Base-by-base conservation (phyloP, 495 filamentous ascomycete species). In the Opeltia flavorubescens region DNA sequence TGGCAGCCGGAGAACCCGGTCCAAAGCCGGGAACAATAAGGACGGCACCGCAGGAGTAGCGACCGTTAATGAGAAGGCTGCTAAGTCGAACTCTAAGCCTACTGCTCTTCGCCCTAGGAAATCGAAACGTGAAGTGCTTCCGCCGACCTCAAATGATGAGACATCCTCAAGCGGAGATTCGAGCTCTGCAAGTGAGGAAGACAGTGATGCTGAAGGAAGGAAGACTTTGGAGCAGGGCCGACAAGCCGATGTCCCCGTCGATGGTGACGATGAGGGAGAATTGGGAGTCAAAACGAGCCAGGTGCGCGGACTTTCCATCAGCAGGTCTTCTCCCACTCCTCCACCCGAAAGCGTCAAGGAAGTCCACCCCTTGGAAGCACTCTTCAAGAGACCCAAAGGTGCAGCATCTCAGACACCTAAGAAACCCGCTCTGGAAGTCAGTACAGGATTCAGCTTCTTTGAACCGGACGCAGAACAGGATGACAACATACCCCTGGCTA, bases 311-410 rank as follows among this genome's bases (percentile, higher is more conserved):
- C 44, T 56, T 5, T 56, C 54, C 0, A 54, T 57, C 29, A 57
- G 44, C 7, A 26, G 55, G 18, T 51, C 44, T 2, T 51, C 55
- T 27, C 47, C 49, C 18, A 53, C 47, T 24, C 52, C 55, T 18
- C 42, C 43, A 26, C 27, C 43, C 17, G 25, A 30, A 1, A 8
- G 17, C 15, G 36, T 53, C 15, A 68, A 64, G 54, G 79, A 83
- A 51, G 67, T 91, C 11, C 86, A 94, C 52, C 89, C 88, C 0
- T 67, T 94, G 9, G 89, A 95, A 65, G 84, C 86, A 0, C 74
- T 95, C 6, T 95, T 88, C 70, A 95, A 94, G 57, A 77, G 76
- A 9, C 69, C 79, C 1, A 62, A 71, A 20, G 62, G 69, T 1
- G 56, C 56, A 9, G 46, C 56, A 15, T 55, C 62, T 12, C 55